Base-by-base conservation (phyloP, 305 asterid species). In the Fraxinus xanthoxyloides region DNA sequence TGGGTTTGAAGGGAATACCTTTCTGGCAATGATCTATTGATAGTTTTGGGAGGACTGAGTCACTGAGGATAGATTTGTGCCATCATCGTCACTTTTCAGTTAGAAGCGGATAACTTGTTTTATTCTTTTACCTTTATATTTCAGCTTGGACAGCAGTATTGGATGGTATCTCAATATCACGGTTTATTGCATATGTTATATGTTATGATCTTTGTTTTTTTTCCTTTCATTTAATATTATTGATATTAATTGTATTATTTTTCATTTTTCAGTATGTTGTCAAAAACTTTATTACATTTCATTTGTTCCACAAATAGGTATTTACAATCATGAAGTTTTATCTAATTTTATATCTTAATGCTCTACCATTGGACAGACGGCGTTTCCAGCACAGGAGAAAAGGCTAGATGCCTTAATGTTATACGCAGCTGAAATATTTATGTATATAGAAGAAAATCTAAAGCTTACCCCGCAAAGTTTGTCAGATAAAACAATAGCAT, bases 391-490 rank as follows among this genome's bases (percentile, higher is more conserved):
- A 78, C 95, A 88, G 82, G 98, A 92, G 90, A 97, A 90, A 90
- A 90, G 98, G 87, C 86, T 93, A 59, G 97, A 97, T 80, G 99
- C 97, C 79, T 84, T 97, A 87, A 88, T 92, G 88, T 73, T 94
- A 85, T 94, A 92, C 89, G 85, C 95, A 40, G 81, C 90, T 56
- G 99, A 97, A 83, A 91, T 94, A 75, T 90, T 93, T 87, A 79
- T 92, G 75, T 92, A 91, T 85, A 84, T 97, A 67, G 99, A 94
- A 84, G 99, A 97, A 81, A 94, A 94, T 88, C 83, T 97, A 84
- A 93, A 91, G 95, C 95, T 94, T 77, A 90, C 94, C n/a, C 99
- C 99, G 6, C 90, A 94, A 85, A 93, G 93, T 84, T 86, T 97
- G 90, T 94, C 98, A 9, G 99, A 94, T 89, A 97, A 94, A 91